Evolutionary conservation across 176 grass and related monocot species (phyloP).

Genomic region (Leersia perrieri): DNA sequence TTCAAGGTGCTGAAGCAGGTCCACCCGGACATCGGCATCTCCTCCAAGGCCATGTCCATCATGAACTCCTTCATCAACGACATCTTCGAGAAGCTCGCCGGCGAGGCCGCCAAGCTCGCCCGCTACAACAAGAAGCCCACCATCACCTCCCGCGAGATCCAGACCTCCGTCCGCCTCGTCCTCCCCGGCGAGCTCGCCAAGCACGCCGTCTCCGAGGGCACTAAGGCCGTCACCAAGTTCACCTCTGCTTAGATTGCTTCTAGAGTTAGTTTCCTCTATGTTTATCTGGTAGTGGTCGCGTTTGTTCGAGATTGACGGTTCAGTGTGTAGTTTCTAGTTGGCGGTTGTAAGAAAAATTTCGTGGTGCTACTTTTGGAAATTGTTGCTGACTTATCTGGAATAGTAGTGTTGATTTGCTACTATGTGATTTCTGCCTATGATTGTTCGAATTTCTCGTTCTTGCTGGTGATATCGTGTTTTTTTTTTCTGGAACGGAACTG

Average conservation of each 20-base stretch:
- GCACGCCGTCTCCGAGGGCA: constrained; percentile 67
- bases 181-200: constrained; percentile 66
- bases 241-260: neutral
- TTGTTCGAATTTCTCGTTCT: neutral
- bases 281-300: neutral
- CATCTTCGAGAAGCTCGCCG: constrained; percentile 55
- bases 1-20: constrained; percentile 85
- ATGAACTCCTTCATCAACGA: constrained; percentile 61
- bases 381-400: too few species aligned
- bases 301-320: neutral
- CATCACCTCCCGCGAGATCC: constrained; percentile 69
- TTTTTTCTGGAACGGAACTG: neutral
- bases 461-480: neutral
- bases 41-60: constrained; percentile 52
- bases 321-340: neutral
- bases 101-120: constrained; percentile 22
- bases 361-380: too few species aligned
- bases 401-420: too few species aligned
- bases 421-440: neutral
- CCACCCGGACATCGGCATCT: constrained; percentile 68
- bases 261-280: neutral
- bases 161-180: constrained; percentile 52
- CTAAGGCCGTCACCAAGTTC: constrained; percentile 41
- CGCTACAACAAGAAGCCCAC: constrained; percentile 72
- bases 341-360: too few species aligned